These are phyloP conservation scores for Claviceps humidiphila DNA, from an alignment of 2,329 filamentous ascomycete species.

Conservation along the genomic window DNA sequence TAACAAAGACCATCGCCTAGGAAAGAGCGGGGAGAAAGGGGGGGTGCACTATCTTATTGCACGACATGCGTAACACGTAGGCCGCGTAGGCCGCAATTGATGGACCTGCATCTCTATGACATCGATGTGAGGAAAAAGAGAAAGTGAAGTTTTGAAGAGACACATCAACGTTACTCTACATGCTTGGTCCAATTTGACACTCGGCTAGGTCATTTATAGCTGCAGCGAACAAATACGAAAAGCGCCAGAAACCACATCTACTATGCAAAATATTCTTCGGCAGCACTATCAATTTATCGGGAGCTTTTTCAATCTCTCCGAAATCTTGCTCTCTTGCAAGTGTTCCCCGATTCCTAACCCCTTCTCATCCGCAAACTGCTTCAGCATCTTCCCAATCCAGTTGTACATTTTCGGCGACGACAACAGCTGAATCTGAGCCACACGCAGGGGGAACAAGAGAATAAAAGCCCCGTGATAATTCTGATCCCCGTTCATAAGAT, in stretches of 20 bases:
- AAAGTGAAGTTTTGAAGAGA: no score
- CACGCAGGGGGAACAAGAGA: slow-evolving; percentile 3
- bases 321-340: background rate
- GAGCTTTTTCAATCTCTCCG: background rate
- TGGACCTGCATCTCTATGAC: no score
- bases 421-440: slow-evolving; percentile 1
- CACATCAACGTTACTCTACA: no score
- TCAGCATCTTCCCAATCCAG: slow-evolving; percentile 5
- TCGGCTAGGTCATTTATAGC: background rate
- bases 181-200: background rate
- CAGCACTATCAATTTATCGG: background rate
- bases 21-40: no score
- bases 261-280: background rate
- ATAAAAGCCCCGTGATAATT: slow-evolving; percentile 5
- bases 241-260: background rate
- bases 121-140: no score
- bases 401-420: slow-evolving; percentile 2
- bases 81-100: no score
- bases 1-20: no score
- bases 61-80: no score
- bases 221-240: background rate
- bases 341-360: slow-evolving; percentile 3
- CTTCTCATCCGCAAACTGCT: slow-evolving; percentile 3
- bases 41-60: no score
- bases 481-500: slow-evolving; percentile 5